A percentile compares a stretch with the other conserved stretches of the same genome.
These are phyloP conservation scores for Paecilomyces sp. DNA, from an alignment of 2,329 filamentous ascomycete genomes.

Conservation along the genomic window DNA sequence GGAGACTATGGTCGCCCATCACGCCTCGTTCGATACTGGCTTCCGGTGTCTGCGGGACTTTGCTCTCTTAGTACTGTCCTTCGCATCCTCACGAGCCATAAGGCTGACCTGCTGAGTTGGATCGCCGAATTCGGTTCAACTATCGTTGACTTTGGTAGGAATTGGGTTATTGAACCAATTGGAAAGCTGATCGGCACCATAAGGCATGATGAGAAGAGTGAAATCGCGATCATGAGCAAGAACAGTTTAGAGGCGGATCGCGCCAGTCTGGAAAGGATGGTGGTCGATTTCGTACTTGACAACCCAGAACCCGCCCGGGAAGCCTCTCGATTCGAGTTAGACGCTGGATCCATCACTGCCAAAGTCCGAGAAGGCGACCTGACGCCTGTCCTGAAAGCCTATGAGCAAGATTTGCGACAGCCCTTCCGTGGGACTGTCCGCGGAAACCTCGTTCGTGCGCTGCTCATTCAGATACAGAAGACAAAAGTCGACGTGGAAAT, in stretches of 20 bases:
- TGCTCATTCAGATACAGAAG: conserved; percentile 96
- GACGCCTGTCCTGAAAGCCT: conserved; percentile 83
- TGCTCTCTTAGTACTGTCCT: conserved; percentile 84
- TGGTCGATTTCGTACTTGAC: conserved; percentile 87
- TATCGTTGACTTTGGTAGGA: conserved; percentile 82
- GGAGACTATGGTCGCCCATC: conserved; percentile 68
- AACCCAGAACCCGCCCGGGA: conserved; percentile 54
- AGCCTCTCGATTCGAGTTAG: conserved; percentile 54
- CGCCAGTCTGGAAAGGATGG: conserved; percentile 92
- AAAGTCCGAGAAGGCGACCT: conserved; percentile 89
- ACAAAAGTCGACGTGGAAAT: conserved; percentile 98
- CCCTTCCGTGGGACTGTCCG: conserved; percentile 76
- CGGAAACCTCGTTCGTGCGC: conserved; percentile 80
- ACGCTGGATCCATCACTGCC: conserved; percentile 66
- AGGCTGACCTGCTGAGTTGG: conserved; percentile 73
- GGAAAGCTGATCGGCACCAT: conserved; percentile 85
- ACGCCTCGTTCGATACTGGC: conserved; percentile 75
- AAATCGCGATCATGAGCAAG: conserved; percentile 94
- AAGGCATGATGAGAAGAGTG: conserved; percentile 82
- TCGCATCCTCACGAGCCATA: conserved; percentile 65
- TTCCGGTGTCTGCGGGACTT: conserved; percentile 63
- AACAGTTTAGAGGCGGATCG: conserved; percentile 85
- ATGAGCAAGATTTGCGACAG: conserved; percentile 77
- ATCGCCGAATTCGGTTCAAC: conserved; percentile 71
- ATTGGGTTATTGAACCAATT: conserved; percentile 87